Base-by-base conservation (phyloP, 805 yeast genomes). In the Candida hispaniensis region DNA sequence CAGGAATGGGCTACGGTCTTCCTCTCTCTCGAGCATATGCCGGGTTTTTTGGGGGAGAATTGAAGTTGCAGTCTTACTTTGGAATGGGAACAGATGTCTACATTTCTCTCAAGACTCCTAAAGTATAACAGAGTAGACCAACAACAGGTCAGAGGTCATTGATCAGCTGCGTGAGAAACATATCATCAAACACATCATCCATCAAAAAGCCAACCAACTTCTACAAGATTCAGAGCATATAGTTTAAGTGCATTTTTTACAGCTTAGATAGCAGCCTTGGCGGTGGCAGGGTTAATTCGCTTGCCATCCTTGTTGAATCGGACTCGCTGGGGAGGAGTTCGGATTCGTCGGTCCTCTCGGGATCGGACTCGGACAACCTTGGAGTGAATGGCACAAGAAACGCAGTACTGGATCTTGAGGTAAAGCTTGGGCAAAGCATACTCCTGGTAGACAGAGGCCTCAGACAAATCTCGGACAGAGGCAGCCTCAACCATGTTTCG, bases 401-500 rank as follows among this genome's bases (percentile, higher is more conserved):
- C 91, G 79, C 99, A 91, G 91, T 91, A 91, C 79, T 88, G 96
- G 68, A 88, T 77, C 77, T 91, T 91, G 83, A 91, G 81, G 93
- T 88, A 91, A 64, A 91, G 79, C 79, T 91, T 91, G 72, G 99
- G 99, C 60, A 91, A 73, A 62, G 94, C 97, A 75, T 91, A 91
- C 76, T 91, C 98, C 60, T 81, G 74, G 80, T 91, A 91, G 60
- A 91, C 97, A 45, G 96, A 86, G 59, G 98, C 98, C 73, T 91
- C 99, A 58, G 94, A 81, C 69, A 91, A 75, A 71, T 91, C 99
- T 79, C 99, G 86, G 64, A 91, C 93, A 61, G 98, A 66, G 66
- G 98, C 98, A 57, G 95, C 91, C 77, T 91, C 99, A 59, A 91
- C 99, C 88, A 91, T 91, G 94, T 91, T 91, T 76, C 96, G 82